Base-by-base conservation (phyloP, 352 stramenopile genomes). In the Phytophthora crassamura region DNA sequence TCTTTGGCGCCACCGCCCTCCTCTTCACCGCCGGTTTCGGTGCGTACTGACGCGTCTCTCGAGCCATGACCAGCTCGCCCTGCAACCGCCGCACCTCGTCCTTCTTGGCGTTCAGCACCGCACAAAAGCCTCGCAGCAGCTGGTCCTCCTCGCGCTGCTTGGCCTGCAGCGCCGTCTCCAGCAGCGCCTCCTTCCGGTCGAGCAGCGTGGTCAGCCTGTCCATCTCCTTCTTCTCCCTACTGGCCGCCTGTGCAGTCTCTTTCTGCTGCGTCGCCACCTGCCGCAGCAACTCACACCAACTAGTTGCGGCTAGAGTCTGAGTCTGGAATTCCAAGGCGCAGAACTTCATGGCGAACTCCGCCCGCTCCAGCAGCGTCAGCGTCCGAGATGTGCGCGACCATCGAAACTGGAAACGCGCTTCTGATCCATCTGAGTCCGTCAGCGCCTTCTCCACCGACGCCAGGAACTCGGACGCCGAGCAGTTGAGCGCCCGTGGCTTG, bases 71-170 rank as follows among this genome's bases (percentile, higher is more conserved):
- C 22, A 86, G 10, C 30, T 82, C 70, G 8, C 60, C 41, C 65
- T 82, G 64, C 16, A 89, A 43, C 5, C 74, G 71, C 52, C 67
- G 64, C 9, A 88, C 83, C 42, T 83, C 76, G 20, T 86, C 76
- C 55, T 89, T 89, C 69, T 89, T 89, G 15, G 74, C 67, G 34
- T 89, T 87, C 51, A 89, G 47, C 32, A 88, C 75, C 3, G 67
- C 67, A 28, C 75, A 86, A 41, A 87, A 89, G 8, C 75, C 75
- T 8, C 54, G 36, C 16, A 87, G 72, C 11, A 87, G 50, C 42
- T 69, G 22, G 33, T 89, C 66, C 40, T 89, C 76, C 6, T 67
- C 38, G 22, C 55, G 55, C 46, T 89, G 80, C 59, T 88, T 87
- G 18, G 72, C 69, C 6, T 22, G 18, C 36, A 89, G 20, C 28